A percentile compares a stretch with the other conserved stretches of the same genome.
phyloP scores from a whole-genome alignment of 2,329 filamentous ascomycete genomes.

The Chaetomium olivaceum region DNA sequence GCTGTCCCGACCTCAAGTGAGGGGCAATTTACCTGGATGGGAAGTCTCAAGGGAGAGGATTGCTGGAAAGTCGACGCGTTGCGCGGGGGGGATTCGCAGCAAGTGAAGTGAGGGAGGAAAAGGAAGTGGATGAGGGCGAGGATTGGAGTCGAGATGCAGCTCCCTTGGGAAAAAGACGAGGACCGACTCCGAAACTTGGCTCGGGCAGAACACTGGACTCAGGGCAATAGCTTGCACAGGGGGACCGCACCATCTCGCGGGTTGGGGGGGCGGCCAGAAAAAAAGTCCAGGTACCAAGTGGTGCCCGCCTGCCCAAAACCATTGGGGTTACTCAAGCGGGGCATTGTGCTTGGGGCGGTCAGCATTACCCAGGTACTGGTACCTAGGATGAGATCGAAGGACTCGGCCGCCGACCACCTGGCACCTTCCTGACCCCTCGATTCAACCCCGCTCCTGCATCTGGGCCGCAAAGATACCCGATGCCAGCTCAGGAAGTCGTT shows the following conservation, averaged over 20 bases:
- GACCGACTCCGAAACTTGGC: constrained; percentile 26
- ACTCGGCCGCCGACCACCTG: constrained; percentile 9
- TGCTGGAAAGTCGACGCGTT: constrained; percentile 3
- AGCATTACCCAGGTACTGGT: constrained; percentile 35
- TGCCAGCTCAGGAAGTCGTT: neutral
- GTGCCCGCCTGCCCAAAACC: constrained; percentile 30
- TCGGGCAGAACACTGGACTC: constrained; percentile 24
- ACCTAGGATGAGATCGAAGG: constrained; percentile 24
- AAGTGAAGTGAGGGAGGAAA: constrained; percentile 12
- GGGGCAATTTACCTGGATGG: constrained; percentile 22
- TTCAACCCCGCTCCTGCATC: constrained; percentile 22
- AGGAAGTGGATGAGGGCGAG: constrained; percentile 14
- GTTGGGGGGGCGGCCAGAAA: constrained; percentile 28
- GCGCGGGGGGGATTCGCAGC: constrained; percentile 2
- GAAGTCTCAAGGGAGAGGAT: constrained; percentile 18
- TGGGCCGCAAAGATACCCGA: constrained; percentile 25
- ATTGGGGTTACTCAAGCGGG: constrained; percentile 37
- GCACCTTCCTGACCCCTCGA: constrained; percentile 3
- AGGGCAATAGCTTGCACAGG: constrained; percentile 23
- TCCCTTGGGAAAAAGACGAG: constrained; percentile 24
- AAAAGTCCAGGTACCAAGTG: constrained; percentile 28
- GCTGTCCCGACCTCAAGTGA: constrained; percentile 21
- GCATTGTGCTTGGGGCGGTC: constrained; percentile 31
- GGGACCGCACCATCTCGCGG: constrained; percentile 26
- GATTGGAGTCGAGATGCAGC: constrained; percentile 22